Base-by-base conservation (phyloP, 768 basidiomycete species). In the Tylopilus sp. region DNA sequence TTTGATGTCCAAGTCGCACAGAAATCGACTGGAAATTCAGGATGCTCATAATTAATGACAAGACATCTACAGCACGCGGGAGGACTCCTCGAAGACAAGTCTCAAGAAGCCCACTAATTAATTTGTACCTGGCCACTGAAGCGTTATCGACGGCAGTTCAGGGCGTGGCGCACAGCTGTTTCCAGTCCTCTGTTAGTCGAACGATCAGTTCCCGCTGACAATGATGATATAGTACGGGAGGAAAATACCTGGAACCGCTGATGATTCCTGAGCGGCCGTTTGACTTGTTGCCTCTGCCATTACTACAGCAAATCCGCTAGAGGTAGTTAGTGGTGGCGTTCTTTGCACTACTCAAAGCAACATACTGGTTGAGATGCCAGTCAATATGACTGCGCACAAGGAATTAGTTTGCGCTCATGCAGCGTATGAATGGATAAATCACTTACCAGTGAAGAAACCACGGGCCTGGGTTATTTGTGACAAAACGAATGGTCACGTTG, bases 401-500 rank as follows among this genome's bases (percentile, higher is more conserved):
- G n/a, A n/a, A n/a, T n/a, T n/a, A n/a, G n/a, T n/a, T n/a, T n/a
- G n/a, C n/a, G n/a, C n/a, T n/a, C n/a, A n/a, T n/a, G n/a, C n/a
- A n/a, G n/a, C n/a, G n/a, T n/a, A n/a, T n/a, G n/a, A n/a, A n/a
- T n/a, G n/a, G n/a, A n/a, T n/a, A n/a, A n/a, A 26, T 26, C 26
- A n/a, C 35, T 36, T n/a, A n/a, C 35, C 35, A 36, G 17, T 36
- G 35, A 36, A 36, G 35, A 17, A 36, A n/a, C 35, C 35, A 36
- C 3, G 35, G 35, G 2, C 35, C 35, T 4, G 35, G 35, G n/a
- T 45, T 45, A 54, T 86, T 78, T 1, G 83, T 83, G n/a, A 67
- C 61, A 65, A 83, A 86, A 42, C 82, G 76, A 43, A 87, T 71
- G 6, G 76, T 77, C 21, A 79, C 78, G 58, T 77, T 66, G 68